phyloP scores from a whole-genome alignment of 208 protist species.

The Leishmania tarentolae region DNA sequence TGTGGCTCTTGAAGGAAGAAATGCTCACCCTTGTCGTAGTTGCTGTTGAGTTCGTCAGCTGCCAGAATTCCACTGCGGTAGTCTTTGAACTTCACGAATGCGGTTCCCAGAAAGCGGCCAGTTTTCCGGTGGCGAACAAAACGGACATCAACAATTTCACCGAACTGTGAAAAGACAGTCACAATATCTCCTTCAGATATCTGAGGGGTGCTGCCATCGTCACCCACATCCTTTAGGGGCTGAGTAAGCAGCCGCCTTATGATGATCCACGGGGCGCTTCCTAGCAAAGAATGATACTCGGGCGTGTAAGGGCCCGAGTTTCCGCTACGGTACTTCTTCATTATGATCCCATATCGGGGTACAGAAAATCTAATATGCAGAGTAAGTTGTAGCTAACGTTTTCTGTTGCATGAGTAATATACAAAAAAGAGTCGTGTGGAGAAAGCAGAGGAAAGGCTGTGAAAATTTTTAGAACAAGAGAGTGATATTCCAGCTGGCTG shows the following conservation, averaged over 20 bases:
- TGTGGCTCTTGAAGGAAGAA: slow-evolving; percentile 48
- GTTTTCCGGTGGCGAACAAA: slow-evolving; percentile 74
- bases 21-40: slow-evolving; percentile 56
- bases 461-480: neutral
- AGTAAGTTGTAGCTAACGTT: neutral
- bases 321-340: slow-evolving; percentile 56
- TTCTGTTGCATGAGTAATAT: neutral
- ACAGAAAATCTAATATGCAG: too few relatives aligned
- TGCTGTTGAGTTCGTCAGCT: slow-evolving; percentile 79
- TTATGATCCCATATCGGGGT: neutral
- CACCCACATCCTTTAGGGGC: neutral
- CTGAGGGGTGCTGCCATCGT: slow-evolving; percentile 15
- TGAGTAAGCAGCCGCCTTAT: slow-evolving; percentile 53
- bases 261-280: slow-evolving; percentile 73
- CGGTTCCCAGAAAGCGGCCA: slow-evolving; percentile 76
- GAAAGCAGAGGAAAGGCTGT: neutral
- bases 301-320: slow-evolving; percentile 68
- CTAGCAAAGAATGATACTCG: slow-evolving; percentile 76
- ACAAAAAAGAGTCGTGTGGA: neutral
- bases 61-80: slow-evolving; percentile 78
- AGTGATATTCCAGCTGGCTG: neutral
- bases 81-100: slow-evolving; percentile 79
- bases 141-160: slow-evolving; percentile 74
- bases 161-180: slow-evolving; percentile 91
- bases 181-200: slow-evolving; percentile 85